Evolutionary conservation across 129 eudicot genomes (phyloP).

Genomic region (Ambrosia artemisiifolia): DNA sequence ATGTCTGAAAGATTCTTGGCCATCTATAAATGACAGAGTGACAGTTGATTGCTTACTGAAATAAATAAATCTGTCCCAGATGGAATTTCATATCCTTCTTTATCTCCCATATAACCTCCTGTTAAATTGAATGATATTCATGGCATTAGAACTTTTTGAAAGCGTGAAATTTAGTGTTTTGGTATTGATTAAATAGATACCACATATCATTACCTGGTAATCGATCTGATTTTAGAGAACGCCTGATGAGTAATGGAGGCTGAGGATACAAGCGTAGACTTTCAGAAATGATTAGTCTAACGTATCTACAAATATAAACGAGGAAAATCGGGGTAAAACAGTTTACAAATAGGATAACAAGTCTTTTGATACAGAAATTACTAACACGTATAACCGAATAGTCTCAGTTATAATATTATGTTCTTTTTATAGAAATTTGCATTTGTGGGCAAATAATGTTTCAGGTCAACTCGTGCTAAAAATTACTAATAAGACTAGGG

Average conservation of each 20-base stretch:
- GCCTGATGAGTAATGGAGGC: constrained; percentile 97
- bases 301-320: constrained; percentile 49
- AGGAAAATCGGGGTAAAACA: not conserved
- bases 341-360: not conserved
- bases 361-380: constrained; percentile 2
- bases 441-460: not conserved
- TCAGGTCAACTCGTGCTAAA: not conserved
- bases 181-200: not conserved
- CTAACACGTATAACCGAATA: not conserved
- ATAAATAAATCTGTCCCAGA: constrained; percentile 85
- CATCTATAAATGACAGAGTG: not conserved
- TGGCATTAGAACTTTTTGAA: not conserved
- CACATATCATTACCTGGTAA: constrained; percentile 58
- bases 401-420: not conserved
- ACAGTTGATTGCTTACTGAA: constrained; percentile 51
- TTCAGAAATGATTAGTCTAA: constrained; percentile 87
- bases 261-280: constrained; percentile 90
- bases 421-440: not conserved
- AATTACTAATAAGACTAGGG: not conserved
- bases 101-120: constrained; percentile 86
- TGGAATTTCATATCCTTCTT: constrained; percentile 79
- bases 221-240: constrained; percentile 69
- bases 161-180: not conserved
- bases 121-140: constrained; percentile 16
- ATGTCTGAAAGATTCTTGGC: not conserved